Evolutionary conservation across 1,284 basidiomycete genomes (phyloP).

Genomic region (Gymnopus androsaceus): DNA sequence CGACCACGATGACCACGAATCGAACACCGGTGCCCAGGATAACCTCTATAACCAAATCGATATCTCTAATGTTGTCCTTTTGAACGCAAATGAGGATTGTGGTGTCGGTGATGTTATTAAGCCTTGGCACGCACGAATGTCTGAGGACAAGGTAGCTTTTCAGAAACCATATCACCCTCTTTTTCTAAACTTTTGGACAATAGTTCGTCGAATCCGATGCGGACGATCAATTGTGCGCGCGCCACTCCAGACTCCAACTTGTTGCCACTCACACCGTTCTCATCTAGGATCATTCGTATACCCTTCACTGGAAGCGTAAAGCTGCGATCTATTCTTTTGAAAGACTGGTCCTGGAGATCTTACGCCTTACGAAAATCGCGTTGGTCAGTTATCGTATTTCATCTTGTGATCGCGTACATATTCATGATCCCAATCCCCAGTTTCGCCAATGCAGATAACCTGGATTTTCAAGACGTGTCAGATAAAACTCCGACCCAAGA

Average conservation of each 20-base stretch:
- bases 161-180: not conserved
- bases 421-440: constrained; percentile 37
- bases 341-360: constrained; percentile 72
- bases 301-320: constrained; percentile 83
- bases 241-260: constrained; percentile 8
- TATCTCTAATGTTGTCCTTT: constrained; percentile 67
- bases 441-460: constrained; percentile 66
- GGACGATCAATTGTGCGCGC: constrained; percentile 81
- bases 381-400: constrained; percentile 47
- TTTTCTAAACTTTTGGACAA: not conserved
- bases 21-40: constrained; percentile 61
- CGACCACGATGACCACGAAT: constrained; percentile 51
- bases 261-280: constrained; percentile 13
- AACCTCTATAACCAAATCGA: constrained; percentile 74
- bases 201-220: constrained; percentile 81
- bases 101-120: constrained; percentile 63
- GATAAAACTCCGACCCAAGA: constrained; percentile 67
- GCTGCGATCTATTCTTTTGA: constrained; percentile 71
- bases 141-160: constrained; percentile 57
- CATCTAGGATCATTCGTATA: constrained; percentile 67
- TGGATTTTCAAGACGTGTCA: constrained; percentile 77
- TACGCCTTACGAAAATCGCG: constrained; percentile 65
- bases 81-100: constrained; percentile 56
- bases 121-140: constrained; percentile 71
- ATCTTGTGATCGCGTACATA: constrained; percentile 4